Evolutionary conservation across 2,329 filamentous ascomycete species (phyloP).

Genomic region (Stachybotrys chartarum): DNA sequence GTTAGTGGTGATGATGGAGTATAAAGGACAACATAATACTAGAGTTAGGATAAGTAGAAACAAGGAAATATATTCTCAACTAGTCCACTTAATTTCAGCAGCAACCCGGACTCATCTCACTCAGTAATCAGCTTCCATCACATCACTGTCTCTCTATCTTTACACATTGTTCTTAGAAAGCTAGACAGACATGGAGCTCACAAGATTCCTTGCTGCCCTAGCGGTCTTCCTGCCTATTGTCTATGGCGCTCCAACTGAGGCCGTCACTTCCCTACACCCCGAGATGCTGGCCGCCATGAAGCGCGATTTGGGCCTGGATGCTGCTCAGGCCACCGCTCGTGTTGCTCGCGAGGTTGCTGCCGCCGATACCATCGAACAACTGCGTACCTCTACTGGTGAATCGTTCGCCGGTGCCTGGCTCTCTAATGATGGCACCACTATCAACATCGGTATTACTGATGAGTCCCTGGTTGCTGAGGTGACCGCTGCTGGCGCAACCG

Average conservation of each 20-base stretch:
- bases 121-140: background rate
- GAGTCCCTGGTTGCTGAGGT: background rate
- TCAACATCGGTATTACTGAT: conserved; percentile 3
- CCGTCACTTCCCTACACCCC: conserved; percentile 1
- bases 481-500: conserved; percentile 1
- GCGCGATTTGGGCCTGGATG: conserved; percentile 4
- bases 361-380: conserved; percentile 1
- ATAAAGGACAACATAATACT: background rate
- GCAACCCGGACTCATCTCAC: background rate
- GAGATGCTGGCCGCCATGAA: conserved; percentile 3
- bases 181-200: conserved; percentile 4
- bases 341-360: conserved; percentile 1
- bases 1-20: background rate
- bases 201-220: background rate
- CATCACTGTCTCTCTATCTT: background rate
- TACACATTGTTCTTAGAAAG: background rate
- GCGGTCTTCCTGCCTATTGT: conserved; percentile 2
- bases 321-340: conserved; percentile 2
- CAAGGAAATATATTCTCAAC: background rate
- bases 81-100: background rate
- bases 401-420: conserved; percentile 4
- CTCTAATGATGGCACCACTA: conserved; percentile 1
- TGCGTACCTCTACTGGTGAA: conserved; percentile 1
- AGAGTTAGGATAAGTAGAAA: background rate
- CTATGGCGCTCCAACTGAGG: conserved; percentile 1